Evolutionary conservation across 768 basidiomycete species (phyloP), one percentile per base, ranked within the genome.

Genomic region (Ephemerocybe angulata): DNA sequence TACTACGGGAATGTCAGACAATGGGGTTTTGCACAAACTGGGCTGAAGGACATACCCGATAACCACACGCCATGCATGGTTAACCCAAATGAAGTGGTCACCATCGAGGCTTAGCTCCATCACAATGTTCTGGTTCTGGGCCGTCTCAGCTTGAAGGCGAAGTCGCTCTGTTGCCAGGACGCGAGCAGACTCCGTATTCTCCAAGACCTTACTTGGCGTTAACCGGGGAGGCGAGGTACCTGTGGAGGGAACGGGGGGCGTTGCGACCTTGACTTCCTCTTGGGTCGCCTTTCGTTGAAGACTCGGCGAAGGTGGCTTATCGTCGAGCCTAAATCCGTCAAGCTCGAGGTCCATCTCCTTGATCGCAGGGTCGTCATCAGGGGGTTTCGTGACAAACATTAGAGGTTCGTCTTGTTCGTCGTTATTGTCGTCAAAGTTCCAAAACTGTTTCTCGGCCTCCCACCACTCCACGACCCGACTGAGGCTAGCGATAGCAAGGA

Each of bases 371-470:
- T 63, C 71, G 29, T 91, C 90, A 33, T 86, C 87, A 19, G 81
- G 83, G 0, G 96, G 88, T 68, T 96, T 97, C 68, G 93, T 87
- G 53, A 98, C 93, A 65, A 98, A 98, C 60, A 87, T 84, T 48
- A 98, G 74, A 1, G 93, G 92, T 60, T 98, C 96, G 53, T 92
- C 88, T 66, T 89, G 85, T 62, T 93, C 93, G 56, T 91, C 87
- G 42, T 90, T 89, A 58, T 89, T 87, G 65, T 93, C 91, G 65
- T 95, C 90, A 67, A 98, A 98, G 65, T 97, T 97, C 97, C 97
- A 99, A 71, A 99, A 99, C 62, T 95, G 93, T 65, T 95, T 95
- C 76, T 98, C 96, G 11, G 97, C 97, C 70, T 97, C 95, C 93
- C 94, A 98, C 96, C 97, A 99, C 66, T 98, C 97, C 59, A 98